These are phyloP conservation scores for Angophora floribunda DNA, from an alignment of 345 rosid genomes.

Conservation along the genomic window DNA sequence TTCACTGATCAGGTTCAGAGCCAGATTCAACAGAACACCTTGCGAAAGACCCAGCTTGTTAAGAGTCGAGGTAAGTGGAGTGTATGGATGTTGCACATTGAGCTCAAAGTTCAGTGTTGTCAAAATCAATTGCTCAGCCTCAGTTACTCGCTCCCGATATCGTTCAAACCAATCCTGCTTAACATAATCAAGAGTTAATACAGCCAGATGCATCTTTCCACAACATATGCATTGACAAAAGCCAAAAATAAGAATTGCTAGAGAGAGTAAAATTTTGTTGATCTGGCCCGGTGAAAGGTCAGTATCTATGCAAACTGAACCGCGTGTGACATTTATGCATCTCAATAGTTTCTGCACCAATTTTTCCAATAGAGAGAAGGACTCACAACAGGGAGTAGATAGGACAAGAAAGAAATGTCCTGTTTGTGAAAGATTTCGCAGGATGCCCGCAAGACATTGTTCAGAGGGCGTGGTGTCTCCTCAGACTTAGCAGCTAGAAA, in stretches of 20 bases:
- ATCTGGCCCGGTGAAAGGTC: neutral
- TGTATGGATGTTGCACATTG: constrained; percentile 67
- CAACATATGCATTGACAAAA: neutral
- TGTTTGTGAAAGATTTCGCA: constrained; percentile 64
- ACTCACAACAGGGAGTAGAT: constrained; percentile 60
- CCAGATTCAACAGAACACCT: constrained; percentile 55
- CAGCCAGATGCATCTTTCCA: neutral
- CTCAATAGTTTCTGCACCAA: neutral
- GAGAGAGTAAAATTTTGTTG: neutral
- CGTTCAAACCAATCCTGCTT: constrained; percentile 79
- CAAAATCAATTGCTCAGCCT: constrained; percentile 76
- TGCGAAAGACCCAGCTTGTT: constrained; percentile 66
- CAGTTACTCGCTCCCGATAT: constrained; percentile 53
- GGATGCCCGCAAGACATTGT: constrained; percentile 41
- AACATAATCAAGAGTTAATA: neutral
- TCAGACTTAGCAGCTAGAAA: constrained; percentile 75
- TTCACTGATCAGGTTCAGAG: constrained; percentile 65
- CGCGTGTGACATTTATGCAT: neutral
- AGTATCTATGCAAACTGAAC: neutral
- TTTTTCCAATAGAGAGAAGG: neutral
- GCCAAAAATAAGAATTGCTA: neutral
- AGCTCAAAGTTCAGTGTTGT: constrained; percentile 74
- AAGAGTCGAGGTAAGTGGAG: constrained; percentile 51
- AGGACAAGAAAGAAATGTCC: constrained; percentile 50
- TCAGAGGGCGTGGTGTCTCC: constrained; percentile 78